Conservation (phyloP, 139 green algal species). For the Chlamydomonas schloesseri region DNA sequence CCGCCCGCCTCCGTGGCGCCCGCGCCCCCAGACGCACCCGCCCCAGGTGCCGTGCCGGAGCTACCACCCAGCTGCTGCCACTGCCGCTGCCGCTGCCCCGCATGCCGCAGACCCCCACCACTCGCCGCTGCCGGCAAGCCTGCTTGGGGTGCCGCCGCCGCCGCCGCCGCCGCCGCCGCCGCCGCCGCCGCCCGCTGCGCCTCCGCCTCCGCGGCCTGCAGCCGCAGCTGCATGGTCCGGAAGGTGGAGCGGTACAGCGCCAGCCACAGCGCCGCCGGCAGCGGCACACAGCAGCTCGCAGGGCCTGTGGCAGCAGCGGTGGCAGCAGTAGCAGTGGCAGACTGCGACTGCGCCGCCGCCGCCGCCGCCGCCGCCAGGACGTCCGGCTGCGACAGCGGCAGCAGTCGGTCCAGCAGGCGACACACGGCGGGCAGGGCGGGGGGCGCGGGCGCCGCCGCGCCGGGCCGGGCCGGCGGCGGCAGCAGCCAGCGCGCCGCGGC, state of each 20-base stretch:
- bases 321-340: neutral
- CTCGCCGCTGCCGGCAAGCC: too few species aligned
- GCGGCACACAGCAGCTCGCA: neutral
- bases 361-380: too few species aligned
- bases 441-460: neutral
- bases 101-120: too few species aligned
- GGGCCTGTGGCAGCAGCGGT: neutral
- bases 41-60: too few species aligned
- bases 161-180: neutral
- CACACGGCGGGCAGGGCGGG: neutral
- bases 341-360: too few species aligned
- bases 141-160: neutral
- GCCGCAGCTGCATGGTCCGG: neutral
- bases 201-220: neutral
- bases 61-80: too few species aligned
- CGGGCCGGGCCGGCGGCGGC: too few species aligned
- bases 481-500: neutral
- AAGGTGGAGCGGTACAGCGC: neutral
- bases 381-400: neutral
- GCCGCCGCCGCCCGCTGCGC: neutral
- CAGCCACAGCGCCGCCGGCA: slow-evolving; percentile 7
- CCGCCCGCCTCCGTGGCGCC: too few species aligned
- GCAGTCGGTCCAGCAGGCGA: slow-evolving; percentile 8
- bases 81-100: too few species aligned
- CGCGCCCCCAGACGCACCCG: too few species aligned